Evolutionary conservation across 441 rosid genomes (phyloP), one percentile per base, ranked within the genome.

Genomic region (Eutrema salsugineum): DNA sequence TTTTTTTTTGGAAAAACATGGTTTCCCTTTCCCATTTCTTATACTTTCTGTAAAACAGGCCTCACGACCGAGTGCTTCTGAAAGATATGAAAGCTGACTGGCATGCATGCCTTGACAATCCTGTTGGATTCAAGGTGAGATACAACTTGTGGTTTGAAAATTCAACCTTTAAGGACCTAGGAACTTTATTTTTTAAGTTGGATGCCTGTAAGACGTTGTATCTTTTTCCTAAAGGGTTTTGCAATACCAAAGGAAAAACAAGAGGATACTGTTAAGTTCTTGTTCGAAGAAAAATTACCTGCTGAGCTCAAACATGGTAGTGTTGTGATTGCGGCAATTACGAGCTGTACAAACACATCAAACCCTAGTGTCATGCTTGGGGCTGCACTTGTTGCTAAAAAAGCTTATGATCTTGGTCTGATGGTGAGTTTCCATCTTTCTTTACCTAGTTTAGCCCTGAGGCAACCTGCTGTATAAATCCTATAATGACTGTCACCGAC

Each of bases 11-110:
- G n/a, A n/a, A n/a, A n/a, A n/a, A n/a, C n/a, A n/a, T n/a, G n/a
- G n/a, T n/a, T n/a, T n/a, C n/a, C n/a, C n/a, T n/a, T n/a, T n/a
- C n/a, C n/a, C n/a, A n/a, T 39, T 53, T 66, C 61, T 24, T 62
- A 19, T 20, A 46, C 75, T 77, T 63, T 58, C 40, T 64, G 12
- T 63, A 46, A 1, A 48, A 66, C 40, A 73, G 93, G 71, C 91
- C 86, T 69, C 89, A 85, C 67, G 91, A 88, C 63, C 83, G 83
- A 65, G 89, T 86, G 78, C 61, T 81, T 59, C 42, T 86, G 82
- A 88, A 83, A 77, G 88, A 86, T 55, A 83, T 84, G 93, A 88
- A 84, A 78, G 83, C 79, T 46, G 93, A 88, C 63, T 88, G 91
- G 91, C 86, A 82, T 55, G 81, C 88, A 15, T 86, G 94, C 73